A percentile compares a stretch with the other conserved stretches of the same genome.
phyloP scores from a whole-genome alignment of 805 yeast genomes.

The Jamesozyma rosinii region DNA sequence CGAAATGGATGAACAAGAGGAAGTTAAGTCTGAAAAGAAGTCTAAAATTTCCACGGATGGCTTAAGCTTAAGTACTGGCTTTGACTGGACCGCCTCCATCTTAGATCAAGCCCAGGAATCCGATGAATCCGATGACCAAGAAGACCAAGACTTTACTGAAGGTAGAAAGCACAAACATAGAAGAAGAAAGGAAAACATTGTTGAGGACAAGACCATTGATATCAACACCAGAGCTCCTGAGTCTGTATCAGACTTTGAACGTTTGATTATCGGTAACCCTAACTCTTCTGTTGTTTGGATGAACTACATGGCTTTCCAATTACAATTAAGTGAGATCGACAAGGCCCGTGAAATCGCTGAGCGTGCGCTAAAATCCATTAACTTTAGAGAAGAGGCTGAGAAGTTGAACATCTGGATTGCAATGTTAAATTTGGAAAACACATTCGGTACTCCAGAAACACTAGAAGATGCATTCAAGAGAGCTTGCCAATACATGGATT shows the following conservation, averaged over 20 bases:
- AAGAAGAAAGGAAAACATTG: slow-evolving; percentile 36
- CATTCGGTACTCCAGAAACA: slow-evolving; percentile 81
- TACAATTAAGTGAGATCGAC: slow-evolving; percentile 87
- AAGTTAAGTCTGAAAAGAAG: slow-evolving; percentile 9
- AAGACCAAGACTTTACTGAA: slow-evolving; percentile 42
- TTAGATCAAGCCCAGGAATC: slow-evolving; percentile 68
- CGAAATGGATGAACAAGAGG: slow-evolving; percentile 30
- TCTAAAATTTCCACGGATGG: slow-evolving; percentile 37
- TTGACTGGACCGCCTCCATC: slow-evolving; percentile 92
- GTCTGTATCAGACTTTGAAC: slow-evolving; percentile 84
- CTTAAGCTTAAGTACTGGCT: slow-evolving; percentile 66
- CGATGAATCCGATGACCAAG: slow-evolving; percentile 47
- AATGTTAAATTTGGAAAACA: slow-evolving; percentile 81
- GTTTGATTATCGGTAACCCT: slow-evolving; percentile 84
- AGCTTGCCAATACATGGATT: slow-evolving; percentile 86
- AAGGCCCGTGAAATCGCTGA: slow-evolving; percentile 90
- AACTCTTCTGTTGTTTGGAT: slow-evolving; percentile 92
- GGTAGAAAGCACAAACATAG: slow-evolving; percentile 38
- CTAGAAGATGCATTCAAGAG: slow-evolving; percentile 73
- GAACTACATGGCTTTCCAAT: slow-evolving; percentile 96
- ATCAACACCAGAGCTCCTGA: slow-evolving; percentile 81
- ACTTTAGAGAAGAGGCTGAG: slow-evolving; percentile 85
- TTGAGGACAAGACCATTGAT: slow-evolving; percentile 78
- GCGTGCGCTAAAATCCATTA: slow-evolving; percentile 84
- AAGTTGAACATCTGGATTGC: slow-evolving; percentile 95